A percentile compares a stretch with the other conserved stretches of the same genome.
phyloP scores from a whole-genome alignment of 495 filamentous ascomycete genomes.

The Annulohypoxylon stygium region DNA sequence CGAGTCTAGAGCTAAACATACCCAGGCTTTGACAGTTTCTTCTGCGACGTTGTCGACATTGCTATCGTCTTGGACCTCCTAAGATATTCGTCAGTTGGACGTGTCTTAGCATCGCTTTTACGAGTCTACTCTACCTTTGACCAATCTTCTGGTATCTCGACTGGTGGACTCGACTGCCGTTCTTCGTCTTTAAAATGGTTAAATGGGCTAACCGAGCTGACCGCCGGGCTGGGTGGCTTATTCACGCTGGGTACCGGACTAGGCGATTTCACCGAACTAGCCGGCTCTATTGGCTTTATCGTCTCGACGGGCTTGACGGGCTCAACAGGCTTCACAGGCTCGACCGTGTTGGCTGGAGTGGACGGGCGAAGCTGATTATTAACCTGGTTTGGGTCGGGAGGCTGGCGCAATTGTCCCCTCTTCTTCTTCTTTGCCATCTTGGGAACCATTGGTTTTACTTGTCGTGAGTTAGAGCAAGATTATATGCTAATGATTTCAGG shows the following conservation, averaged over 20 bases:
- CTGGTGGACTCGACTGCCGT: constrained; percentile 2
- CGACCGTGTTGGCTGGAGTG: not conserved
- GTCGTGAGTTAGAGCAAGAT: constrained; percentile 16
- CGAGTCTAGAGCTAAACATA: constrained; percentile 4
- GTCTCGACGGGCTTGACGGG: not conserved
- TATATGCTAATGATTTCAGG: constrained; percentile 16
- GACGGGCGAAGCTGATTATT: constrained; percentile 1
- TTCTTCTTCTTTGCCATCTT: constrained; percentile 42
- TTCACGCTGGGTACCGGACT: not conserved
- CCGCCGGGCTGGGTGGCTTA: constrained; percentile 1
- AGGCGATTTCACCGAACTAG: not conserved
- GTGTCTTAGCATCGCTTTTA: not conserved
- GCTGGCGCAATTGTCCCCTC: constrained; percentile 15
- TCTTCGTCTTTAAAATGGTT: not conserved
- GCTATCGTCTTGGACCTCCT: constrained; percentile 6
- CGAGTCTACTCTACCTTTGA: constrained; percentile 17
- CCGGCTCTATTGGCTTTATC: not conserved
- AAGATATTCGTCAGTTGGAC: constrained; percentile 9
- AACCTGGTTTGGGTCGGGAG: not conserved
- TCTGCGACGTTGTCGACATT: constrained; percentile 14
- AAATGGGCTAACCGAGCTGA: not conserved
- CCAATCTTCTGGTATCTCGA: constrained; percentile 21
- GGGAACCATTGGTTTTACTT: constrained; percentile 1
- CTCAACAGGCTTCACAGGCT: not conserved
- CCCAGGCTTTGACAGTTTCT: constrained; percentile 19